Evolutionary conservation across 495 filamentous ascomycete species (phyloP).

Genomic region (Hyaloscypha hepaticicola): DNA sequence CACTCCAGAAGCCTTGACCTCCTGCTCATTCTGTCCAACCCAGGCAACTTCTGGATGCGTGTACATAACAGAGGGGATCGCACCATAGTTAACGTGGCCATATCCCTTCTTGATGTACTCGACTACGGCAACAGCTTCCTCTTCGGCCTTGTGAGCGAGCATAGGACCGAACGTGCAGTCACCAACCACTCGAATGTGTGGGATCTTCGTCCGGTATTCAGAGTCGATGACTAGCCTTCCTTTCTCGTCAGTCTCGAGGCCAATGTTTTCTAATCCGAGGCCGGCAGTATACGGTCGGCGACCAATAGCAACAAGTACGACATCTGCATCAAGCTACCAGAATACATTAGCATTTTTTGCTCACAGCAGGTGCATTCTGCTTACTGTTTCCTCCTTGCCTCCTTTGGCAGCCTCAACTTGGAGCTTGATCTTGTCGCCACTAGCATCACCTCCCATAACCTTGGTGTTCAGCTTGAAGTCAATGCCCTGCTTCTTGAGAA

Average conservation of each 20-base stretch:
- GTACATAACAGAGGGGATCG: conserved; percentile 99
- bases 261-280: conserved; percentile 89
- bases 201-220: conserved; percentile 95
- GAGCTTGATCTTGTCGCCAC: conserved; percentile 70
- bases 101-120: conserved; percentile 97
- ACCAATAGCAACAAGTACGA: conserved; percentile 95
- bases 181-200: conserved; percentile 95
- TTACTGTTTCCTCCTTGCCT: conserved; percentile 86
- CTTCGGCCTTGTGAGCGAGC: conserved; percentile 99
- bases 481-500: conserved; percentile 93
- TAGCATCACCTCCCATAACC: conserved; percentile 82
- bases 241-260: conserved; percentile 88
- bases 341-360: conserved; percentile 20
- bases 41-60: conserved; percentile 97
- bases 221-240: conserved; percentile 95
- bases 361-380: conserved; percentile 33
- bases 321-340: conserved; percentile 81
- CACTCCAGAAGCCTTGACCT: conserved; percentile 84
- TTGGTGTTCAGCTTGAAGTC: conserved; percentile 98
- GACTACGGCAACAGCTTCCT: conserved; percentile 90
- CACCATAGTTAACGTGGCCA: conserved; percentile 98
- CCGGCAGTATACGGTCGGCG: conserved; percentile 91
- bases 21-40: conserved; percentile 97
- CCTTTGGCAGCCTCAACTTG: conserved; percentile 92
- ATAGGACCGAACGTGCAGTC: conserved; percentile 98